Evolutionary conservation across 2,329 filamentous ascomycete genomes (phyloP), one percentile per base, ranked within the genome.

Genomic region (Colletotrichum zoysiae): DNA sequence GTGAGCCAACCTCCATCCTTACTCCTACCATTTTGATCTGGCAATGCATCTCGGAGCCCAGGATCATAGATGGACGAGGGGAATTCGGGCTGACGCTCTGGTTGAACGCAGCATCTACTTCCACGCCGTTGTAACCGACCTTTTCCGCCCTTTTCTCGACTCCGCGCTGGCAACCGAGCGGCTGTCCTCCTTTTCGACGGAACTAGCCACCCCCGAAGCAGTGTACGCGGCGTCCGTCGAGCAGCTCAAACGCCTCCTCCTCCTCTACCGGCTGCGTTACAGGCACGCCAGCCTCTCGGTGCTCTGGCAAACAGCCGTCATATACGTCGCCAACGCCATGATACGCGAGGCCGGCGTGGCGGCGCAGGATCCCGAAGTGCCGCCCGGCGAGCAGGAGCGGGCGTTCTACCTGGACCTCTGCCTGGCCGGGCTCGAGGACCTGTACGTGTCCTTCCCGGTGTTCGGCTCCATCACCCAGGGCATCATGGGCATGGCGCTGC

Each of bases 251-350:
- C 68, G 65, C 6, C 65, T 71, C 0, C 57, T 67, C 5, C 58
- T 71, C 1, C 1, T 71, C 4, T 63, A 57, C 11, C 57, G 68
- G 6, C 56, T 71, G 1, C 40, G 2, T 1, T 58, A 53, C 57
- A 57, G 33, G 3, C 56, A 20, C 18, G 68, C 57, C 3, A 20
- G 42, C 5, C 40, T 56, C 18, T 71, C 68, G 3, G 33, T 57
- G 8, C n/a, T 68, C 7, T 71, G 68, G 65, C 65, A 71, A 14
- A 70, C 53, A 8, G 51, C 38, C 5, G 53, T 64, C 20, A 38
- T 71, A 6, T 70, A 70, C 20, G 58, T 70, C 1, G 65, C 65
- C 40, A 70, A 70, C 18, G 65, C 65, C 35, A 46, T 64, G 51
- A 59, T 69, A 14, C 58, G 18, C 2, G 51, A 70, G 44, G 51